A percentile compares a stretch with the other conserved stretches of the same genome.
Evolutionary conservation across 2,329 filamentous ascomycete genomes (phyloP).

Genomic region (Colletotrichum eleusines): DNA sequence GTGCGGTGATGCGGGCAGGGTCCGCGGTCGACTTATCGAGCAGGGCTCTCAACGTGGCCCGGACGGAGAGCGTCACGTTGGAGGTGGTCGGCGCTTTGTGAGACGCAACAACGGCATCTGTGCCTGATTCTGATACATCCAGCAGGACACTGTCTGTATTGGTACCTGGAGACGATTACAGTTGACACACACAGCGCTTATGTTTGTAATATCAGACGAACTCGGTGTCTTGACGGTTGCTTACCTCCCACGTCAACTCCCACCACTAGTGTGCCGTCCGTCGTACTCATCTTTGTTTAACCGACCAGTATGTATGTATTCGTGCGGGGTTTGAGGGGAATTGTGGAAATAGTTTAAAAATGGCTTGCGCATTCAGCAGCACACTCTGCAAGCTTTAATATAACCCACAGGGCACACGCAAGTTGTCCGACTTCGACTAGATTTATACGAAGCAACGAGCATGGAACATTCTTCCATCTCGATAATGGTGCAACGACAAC

Average conservation of each 20-base stretch:
- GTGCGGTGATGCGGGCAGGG: slow-evolving; percentile 57
- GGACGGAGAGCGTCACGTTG: slow-evolving; percentile 61
- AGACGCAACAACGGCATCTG: slow-evolving; percentile 37
- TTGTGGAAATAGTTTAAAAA: not conserved
- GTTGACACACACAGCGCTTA: not conserved
- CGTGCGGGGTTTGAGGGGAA: slow-evolving; percentile 5
- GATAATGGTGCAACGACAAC: not conserved
- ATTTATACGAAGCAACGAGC: not conserved
- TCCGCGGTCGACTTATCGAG: slow-evolving; percentile 49
- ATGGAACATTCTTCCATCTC: not conserved
- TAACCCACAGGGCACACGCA: not conserved
- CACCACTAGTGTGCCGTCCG: slow-evolving; percentile 39
- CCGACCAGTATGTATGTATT: not conserved
- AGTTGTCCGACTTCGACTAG: not conserved
- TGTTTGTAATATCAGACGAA: not conserved
- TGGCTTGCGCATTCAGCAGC: not conserved
- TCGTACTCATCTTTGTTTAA: slow-evolving; percentile 18
- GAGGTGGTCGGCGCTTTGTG: slow-evolving; percentile 63
- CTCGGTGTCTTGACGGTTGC: not conserved
- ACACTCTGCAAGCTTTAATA: not conserved
- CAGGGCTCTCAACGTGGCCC: slow-evolving; percentile 58
- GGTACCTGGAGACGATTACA: slow-evolving; percentile 53
- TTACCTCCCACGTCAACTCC: slow-evolving; percentile 42
- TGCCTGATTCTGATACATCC: slow-evolving; percentile 47
- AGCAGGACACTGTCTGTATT: slow-evolving; percentile 67